Evolutionary conservation across 192 early-diverging fungal species (phyloP), one percentile per base, ranked within the genome.

Genomic region (Linderina pennispora): DNA sequence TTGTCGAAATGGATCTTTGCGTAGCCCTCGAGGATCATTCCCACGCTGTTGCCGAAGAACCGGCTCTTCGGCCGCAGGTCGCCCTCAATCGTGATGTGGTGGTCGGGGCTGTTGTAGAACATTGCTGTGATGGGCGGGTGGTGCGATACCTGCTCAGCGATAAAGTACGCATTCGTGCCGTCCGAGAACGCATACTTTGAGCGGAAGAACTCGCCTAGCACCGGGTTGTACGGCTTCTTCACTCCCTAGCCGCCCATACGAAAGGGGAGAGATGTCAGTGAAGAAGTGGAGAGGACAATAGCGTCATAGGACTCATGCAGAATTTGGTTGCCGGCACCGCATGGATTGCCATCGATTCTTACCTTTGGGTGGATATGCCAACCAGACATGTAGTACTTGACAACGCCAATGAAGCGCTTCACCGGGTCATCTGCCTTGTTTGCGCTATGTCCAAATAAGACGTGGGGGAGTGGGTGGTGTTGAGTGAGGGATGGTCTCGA

Each of bases 161-260:
- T 56, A 56, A 87, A 92, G 51, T 76, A 84, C 17, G 89, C 85
- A 36, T 81, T 72, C 23, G 88, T 81, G 4, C 60, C 62, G 60
- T 90, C 82, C 11, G 57, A 37, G 43, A 86, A 90, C 44, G 76
- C 70, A 76, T 81, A 94, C 46, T 78, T 63, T 38, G 88, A 90
- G n/a, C 83, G 82, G 74, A 95, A 95, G 15, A 85, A 74, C 62
- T 98, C 94, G 36, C 92, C 92, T 23, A 98, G 77, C 17, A 93
- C 80, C 19, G 94, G 92, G 43, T 95, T 95, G 66, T 92, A 98
- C 4, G 94, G 91, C 56, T 98, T 98, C 50, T 90, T 87, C 13
- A 97, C 83, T 37, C 92, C 88, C 83, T 84, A 49, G 48, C 15
- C 19, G 13, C 8, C 15, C 40, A n/a, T 25, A 14, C 28, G 11